A percentile compares a stretch with the other conserved stretches of the same genome.
Conservation (phyloP, 208 protist genomes). For the Trypanosoma melophagium region DNA sequence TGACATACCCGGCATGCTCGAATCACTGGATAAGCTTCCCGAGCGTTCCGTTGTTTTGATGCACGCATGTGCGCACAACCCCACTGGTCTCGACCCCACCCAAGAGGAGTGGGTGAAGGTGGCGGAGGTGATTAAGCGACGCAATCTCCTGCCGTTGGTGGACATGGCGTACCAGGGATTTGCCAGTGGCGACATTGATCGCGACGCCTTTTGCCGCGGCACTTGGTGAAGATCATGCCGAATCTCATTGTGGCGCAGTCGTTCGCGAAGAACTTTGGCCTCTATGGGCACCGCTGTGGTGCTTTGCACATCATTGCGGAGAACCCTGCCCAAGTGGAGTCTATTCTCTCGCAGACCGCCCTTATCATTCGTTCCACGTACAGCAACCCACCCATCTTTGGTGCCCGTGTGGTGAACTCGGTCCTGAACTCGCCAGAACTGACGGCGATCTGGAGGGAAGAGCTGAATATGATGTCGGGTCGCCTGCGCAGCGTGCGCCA, state of each 20-base stretch:
- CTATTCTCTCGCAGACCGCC: constrained; percentile 91
- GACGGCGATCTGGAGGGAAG: constrained; percentile 72
- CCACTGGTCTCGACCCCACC: constrained; percentile 97
- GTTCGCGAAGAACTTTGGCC: constrained; percentile 97
- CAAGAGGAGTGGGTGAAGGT: constrained; percentile 92
- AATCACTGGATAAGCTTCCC: constrained; percentile 52
- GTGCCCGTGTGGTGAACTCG: constrained; percentile 89
- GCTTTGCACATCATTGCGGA: constrained; percentile 81
- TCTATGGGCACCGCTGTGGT: constrained; percentile 96
- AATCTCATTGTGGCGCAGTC: constrained; percentile 91
- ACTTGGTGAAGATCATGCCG: constrained; percentile 54
- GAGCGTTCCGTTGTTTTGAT: constrained; percentile 91
- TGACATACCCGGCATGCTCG: constrained; percentile 70
- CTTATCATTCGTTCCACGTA: constrained; percentile 93
- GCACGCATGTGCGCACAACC: constrained; percentile 98
- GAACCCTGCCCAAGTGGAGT: constrained; percentile 46
- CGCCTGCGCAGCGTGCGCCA: constrained; percentile 68
- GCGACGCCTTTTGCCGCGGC: constrained; percentile 73
- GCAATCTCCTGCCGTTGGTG: constrained; percentile 89
- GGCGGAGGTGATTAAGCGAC: constrained; percentile 62
- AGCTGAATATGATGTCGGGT: constrained; percentile 88
- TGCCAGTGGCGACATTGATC: constrained; percentile 92
- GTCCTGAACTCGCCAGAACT: constrained; percentile 86
- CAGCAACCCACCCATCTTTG: constrained; percentile 94
- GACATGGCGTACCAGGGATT: constrained; percentile 97